phyloP scores from a whole-genome alignment of 2,329 filamentous ascomycete species.

The Dactylellina drechsleri region DNA sequence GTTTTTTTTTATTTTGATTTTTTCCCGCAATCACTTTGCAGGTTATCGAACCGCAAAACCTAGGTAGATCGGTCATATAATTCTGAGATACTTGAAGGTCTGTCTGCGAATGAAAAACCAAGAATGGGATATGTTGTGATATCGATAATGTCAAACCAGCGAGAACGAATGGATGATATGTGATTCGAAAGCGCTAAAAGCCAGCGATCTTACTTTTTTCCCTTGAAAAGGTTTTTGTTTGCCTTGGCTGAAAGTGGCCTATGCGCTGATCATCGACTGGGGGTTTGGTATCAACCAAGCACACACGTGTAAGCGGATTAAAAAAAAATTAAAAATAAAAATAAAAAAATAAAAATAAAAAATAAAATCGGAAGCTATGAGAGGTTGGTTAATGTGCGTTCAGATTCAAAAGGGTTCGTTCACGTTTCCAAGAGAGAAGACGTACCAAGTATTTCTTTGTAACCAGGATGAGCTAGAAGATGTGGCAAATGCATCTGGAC shows the following conservation, averaged over 20 bases:
- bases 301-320: background rate
- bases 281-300: slow-evolving; percentile 17
- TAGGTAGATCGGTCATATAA: too few relatives aligned
- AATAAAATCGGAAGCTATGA: too few relatives aligned
- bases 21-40: too few relatives aligned
- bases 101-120: too few relatives aligned
- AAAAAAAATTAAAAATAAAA: too few relatives aligned
- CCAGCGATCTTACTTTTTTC: slow-evolving; percentile 9
- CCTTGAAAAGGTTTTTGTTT: slow-evolving; percentile 6
- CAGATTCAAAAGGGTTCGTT: too few relatives aligned
- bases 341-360: too few relatives aligned
- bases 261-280: slow-evolving; percentile 17
- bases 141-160: slow-evolving; percentile 20
- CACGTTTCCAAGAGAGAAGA: background rate
- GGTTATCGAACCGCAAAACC: too few relatives aligned
- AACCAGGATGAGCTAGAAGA: background rate
- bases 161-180: slow-evolving; percentile 3
- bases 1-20: too few relatives aligned
- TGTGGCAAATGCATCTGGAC: slow-evolving; percentile 10
- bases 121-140: slow-evolving; percentile 17
- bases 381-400: too few relatives aligned
- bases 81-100: too few relatives aligned
- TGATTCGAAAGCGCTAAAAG: slow-evolving; percentile 12
- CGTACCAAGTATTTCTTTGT: background rate
- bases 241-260: slow-evolving; percentile 29